Conservation (phyloP, 106 monocot species). For the Dioscorea alata region DNA sequence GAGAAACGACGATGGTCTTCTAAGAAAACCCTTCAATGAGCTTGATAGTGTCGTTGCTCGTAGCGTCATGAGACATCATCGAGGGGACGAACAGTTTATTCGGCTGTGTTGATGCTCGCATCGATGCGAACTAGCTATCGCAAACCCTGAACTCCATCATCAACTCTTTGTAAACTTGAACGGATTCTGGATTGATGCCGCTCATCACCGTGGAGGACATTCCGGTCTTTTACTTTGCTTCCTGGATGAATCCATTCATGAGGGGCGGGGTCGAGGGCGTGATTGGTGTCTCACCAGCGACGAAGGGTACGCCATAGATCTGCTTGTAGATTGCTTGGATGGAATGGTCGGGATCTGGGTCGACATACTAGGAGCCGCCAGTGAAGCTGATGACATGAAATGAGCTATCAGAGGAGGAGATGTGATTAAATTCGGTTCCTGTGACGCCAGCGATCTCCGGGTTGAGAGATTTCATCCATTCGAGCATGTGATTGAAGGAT, state of each 20-base stretch:
- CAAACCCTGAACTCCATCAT: conserved; percentile 76
- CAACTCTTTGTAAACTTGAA: conserved; percentile 73
- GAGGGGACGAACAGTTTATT: conserved; percentile 86
- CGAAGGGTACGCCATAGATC: conserved; percentile 56
- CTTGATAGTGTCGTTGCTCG: conserved; percentile 62
- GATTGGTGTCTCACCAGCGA: conserved; percentile 39
- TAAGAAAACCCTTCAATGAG: conserved; percentile 65
- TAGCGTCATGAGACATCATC: conserved; percentile 71
- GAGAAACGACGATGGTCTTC: conserved; percentile 81
- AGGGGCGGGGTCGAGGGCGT: conserved; percentile 34
- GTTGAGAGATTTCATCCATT: conserved; percentile 84
- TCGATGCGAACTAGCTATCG: conserved; percentile 88
- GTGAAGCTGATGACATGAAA: conserved; percentile 40
- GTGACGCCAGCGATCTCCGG: conserved; percentile 71
- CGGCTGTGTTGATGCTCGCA: conserved; percentile 89
- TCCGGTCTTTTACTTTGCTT: conserved; percentile 54
- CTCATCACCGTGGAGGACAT: conserved; percentile 69
- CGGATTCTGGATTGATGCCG: conserved; percentile 64
- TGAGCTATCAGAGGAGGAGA: conserved; percentile 51
- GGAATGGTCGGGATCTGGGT: conserved; percentile 92
- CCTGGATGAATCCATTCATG: conserved; percentile 87
- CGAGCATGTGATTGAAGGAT: conserved; percentile 94
- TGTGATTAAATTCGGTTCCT: conserved; percentile 50
- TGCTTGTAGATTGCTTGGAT: conserved; percentile 95
- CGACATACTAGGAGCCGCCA: conserved; percentile 65